phyloP scores from a whole-genome alignment of 2,329 filamentous ascomycete species.

The Sporothrix pallida region DNA sequence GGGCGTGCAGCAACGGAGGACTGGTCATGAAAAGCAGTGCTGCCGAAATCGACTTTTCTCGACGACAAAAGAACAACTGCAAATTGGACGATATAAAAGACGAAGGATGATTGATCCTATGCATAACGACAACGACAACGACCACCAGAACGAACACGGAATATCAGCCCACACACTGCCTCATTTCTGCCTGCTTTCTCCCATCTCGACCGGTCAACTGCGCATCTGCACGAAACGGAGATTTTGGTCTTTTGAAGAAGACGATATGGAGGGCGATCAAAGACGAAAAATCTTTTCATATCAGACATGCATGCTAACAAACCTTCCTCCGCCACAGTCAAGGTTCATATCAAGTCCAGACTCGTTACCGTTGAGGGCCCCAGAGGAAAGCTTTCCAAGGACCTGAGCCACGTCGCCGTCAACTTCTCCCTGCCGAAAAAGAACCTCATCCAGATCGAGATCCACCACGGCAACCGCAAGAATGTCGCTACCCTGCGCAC shows the following conservation, averaged over 20 bases:
- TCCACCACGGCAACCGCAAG: conserved; percentile 98
- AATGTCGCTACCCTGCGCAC: conserved; percentile 97
- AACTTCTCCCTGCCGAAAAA: conserved; percentile 89
- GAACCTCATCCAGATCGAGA: conserved; percentile 91
- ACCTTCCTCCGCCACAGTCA: conserved; percentile 67
- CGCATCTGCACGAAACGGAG: not conserved
- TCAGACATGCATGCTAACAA: conserved; percentile 40
- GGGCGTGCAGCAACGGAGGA: not conserved
- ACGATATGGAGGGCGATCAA: not conserved
- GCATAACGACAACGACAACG: not conserved
- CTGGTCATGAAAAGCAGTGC: not conserved
- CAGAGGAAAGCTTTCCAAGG: conserved; percentile 94
- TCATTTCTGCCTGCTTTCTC: not conserved
- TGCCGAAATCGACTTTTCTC: not conserved
- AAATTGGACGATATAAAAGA: not conserved
- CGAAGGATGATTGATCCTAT: no score
- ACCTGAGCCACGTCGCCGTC: conserved; percentile 94
- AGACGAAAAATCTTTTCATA: not conserved
- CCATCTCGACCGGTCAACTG: not conserved
- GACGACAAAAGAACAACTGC: not conserved
- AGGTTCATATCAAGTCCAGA: conserved; percentile 96
- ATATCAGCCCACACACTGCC: not conserved
- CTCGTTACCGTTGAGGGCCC: conserved; percentile 96
- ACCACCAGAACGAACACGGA: not conserved
- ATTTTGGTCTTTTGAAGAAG: not conserved